Evolutionary conservation across 805 yeast genomes (phyloP).

Genomic region (Suhomyces pyralidae): DNA sequence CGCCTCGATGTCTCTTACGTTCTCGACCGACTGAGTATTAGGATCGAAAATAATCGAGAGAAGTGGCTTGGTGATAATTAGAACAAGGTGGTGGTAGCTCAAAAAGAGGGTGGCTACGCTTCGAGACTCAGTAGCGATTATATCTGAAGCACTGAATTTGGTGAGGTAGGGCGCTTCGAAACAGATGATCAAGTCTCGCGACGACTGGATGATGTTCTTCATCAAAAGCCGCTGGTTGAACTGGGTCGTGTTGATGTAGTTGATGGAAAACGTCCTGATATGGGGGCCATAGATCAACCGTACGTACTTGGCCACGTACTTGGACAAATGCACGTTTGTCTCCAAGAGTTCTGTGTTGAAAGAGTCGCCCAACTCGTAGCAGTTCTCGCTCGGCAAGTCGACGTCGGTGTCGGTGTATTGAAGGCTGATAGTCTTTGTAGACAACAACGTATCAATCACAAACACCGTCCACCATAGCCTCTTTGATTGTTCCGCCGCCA

Average conservation of each 20-base stretch:
- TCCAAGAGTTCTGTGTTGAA: conserved; percentile 32
- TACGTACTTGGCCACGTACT: conserved; percentile 34
- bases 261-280: conserved; percentile 36
- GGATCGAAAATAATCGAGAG: conserved; percentile 29
- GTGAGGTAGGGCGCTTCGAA: conserved; percentile 31
- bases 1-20: conserved; percentile 20
- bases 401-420: conserved; percentile 44
- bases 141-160: conserved; percentile 19
- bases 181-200: conserved; percentile 26
- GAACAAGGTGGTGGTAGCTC: conserved; percentile 33
- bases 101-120: conserved; percentile 31
- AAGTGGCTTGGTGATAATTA: conserved; percentile 33
- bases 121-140: conserved; percentile 22
- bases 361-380: conserved; percentile 23
- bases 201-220: conserved; percentile 26
- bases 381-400: conserved; percentile 37
- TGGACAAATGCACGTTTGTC: conserved; percentile 38
- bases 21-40: conserved; percentile 19
- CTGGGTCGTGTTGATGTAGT: conserved; percentile 39
- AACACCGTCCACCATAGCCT: conserved; percentile 44
- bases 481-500: conserved; percentile 27
- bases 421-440: conserved; percentile 38
- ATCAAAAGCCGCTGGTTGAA: conserved; percentile 36
- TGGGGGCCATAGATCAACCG: conserved; percentile 40
- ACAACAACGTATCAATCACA: conserved; percentile 39